Evolutionary conservation across 202 grass and related monocot species (phyloP).

Genomic region (Tripidium arundinaceum): DNA sequence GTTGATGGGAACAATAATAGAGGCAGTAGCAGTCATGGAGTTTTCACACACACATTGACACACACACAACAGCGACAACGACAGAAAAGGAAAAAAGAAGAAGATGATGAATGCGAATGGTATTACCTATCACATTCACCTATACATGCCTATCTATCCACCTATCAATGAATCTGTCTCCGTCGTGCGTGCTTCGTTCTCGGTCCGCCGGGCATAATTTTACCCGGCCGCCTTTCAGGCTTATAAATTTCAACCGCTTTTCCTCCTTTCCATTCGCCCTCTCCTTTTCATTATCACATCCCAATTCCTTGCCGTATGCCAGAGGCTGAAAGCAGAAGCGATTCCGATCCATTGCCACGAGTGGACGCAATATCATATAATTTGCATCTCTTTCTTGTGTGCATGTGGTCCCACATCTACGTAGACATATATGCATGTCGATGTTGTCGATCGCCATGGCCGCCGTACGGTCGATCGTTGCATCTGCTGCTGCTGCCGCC

Average conservation of each 20-base stretch:
- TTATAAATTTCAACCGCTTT: too few relatives aligned
- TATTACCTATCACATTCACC: conserved; percentile 19
- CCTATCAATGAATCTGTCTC: too few relatives aligned
- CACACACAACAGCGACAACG: too few relatives aligned
- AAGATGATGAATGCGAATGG: neutral
- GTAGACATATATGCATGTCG: too few relatives aligned
- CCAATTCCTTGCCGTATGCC: conserved; percentile 3
- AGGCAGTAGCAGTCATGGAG: neutral
- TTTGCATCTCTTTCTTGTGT: too few relatives aligned
- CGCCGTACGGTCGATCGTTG: conserved; percentile 28
- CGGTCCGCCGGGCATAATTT: too few relatives aligned
- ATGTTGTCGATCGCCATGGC: neutral
- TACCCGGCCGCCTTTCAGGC: too few relatives aligned
- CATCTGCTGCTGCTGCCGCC: neutral
- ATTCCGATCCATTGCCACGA: conserved; percentile 16
- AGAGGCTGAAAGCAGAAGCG: conserved; percentile 22
- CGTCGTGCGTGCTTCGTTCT: too few relatives aligned
- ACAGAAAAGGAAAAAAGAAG: neutral
- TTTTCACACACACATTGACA: too few relatives aligned
- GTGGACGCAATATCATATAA: conserved; percentile 18
- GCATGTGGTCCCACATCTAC: too few relatives aligned
- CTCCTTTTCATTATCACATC: conserved; percentile 12
- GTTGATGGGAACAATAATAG: neutral
- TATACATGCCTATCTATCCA: too few relatives aligned
- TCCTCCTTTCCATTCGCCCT: too few relatives aligned